These are phyloP conservation scores for Eremochloa ophiuroides DNA, from an alignment of 176 grass and related monocot species.

Conservation along the genomic window DNA sequence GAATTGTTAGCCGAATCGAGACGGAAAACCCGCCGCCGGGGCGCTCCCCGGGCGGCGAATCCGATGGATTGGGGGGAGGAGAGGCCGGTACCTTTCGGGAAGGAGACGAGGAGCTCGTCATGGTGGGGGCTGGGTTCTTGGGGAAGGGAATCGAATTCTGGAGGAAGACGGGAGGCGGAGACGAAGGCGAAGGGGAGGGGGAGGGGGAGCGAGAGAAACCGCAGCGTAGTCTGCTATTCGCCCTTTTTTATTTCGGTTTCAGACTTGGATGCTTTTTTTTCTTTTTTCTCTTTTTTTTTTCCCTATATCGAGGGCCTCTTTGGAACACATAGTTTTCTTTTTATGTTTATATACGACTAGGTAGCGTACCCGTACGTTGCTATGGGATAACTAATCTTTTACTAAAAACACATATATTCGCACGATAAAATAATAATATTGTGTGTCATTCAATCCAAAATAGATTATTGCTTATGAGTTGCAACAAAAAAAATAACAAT, in stretches of 20 bases:
- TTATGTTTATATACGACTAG: too few relatives aligned
- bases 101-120: slow-evolving; percentile 58
- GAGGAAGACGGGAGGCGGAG: slow-evolving; percentile 12
- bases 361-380: too few relatives aligned
- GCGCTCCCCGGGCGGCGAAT: slow-evolving; percentile 3
- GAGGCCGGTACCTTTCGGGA: slow-evolving; percentile 36
- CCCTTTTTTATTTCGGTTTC: not conserved
- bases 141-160: not conserved
- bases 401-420: too few relatives aligned
- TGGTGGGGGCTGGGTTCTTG: slow-evolving; percentile 13
- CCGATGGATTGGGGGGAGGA: slow-evolving; percentile 6
- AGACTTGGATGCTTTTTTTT: not conserved
- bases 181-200: not conserved
- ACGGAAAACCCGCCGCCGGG: not conserved
- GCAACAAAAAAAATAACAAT: too few relatives aligned
- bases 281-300: not conserved
- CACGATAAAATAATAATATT: too few relatives aligned
- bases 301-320: too few relatives aligned
- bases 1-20: slow-evolving; percentile 10
- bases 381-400: too few relatives aligned
- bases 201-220: not conserved
- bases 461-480: too few relatives aligned
- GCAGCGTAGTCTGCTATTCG: not conserved
- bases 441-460: too few relatives aligned
- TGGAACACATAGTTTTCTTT: too few relatives aligned